Base-by-base conservation (phyloP, 1,284 basidiomycete genomes). In the Vanrija sp. region DNA sequence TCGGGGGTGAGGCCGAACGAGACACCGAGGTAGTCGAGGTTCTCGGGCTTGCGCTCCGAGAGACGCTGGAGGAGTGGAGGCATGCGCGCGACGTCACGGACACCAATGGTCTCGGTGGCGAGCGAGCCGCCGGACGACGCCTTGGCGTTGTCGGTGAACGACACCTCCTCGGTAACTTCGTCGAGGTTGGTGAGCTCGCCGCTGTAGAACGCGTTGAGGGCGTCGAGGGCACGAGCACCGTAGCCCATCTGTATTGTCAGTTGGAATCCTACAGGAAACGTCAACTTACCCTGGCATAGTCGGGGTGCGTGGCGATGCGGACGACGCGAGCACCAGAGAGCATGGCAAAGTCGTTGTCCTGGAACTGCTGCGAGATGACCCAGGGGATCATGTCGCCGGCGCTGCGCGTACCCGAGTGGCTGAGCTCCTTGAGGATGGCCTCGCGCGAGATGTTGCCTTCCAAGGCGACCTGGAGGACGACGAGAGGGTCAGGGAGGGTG, bases 361-460 rank as follows among this genome's bases (percentile, higher is more conserved):
- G 93, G 81, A 92, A 99, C 77, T 81, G 63, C 72, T 95, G 91
- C 38, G 89, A 86, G 36, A 99, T 80, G 22, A 96, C 80, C 96
- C 96, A 98, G 1, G 96, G 96, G 60, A 99, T 98, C 83, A 99
- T 85, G 78, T 99, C 96, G 2, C 96, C 96, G 1, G 90, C 88
- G 22, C 64, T 66, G 20, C 70, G 63, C 36, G 70, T 66, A 20
- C 75, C 76, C 14, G 59, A 59, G 53, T 72, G 70, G 4, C 89
- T 87, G 15, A 98, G 75, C 45, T 88, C 87, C 59, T 94, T 92
- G 79, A 97, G 79, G 53, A 98, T 90, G 25, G 84, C 85, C 47
- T 86, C 84, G 68, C 85, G 87, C 61, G 87, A 88, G 61, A 99
- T 94, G 67, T 88, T 88, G 8, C 96, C 96, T 75, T 99, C 96